Conservation (phyloP, 2,329 filamentous ascomycete species). For the Celoporthe dispersa region DNA sequence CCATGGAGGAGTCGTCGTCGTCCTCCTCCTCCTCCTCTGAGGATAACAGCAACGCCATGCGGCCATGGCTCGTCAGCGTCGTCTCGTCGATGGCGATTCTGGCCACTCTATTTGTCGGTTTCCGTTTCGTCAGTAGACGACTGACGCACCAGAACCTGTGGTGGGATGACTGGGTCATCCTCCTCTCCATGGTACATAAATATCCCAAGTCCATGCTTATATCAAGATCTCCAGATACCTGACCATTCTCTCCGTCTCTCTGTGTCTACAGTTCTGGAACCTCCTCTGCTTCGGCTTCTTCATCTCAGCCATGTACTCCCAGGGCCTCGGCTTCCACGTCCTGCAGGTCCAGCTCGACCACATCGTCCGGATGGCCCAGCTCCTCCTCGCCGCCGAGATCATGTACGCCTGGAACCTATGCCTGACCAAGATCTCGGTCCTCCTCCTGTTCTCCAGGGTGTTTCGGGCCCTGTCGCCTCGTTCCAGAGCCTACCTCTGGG, state of each 20-base stretch:
- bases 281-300: conserved; percentile 49
- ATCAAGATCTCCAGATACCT: conserved; percentile 9
- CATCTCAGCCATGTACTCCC: conserved; percentile 51
- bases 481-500: conserved; percentile 44
- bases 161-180: conserved; percentile 57
- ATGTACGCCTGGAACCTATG: conserved; percentile 53
- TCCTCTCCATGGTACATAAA: conserved; percentile 51
- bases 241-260: not conserved
- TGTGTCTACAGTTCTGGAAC: conserved; percentile 43
- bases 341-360: conserved; percentile 40
- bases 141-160: conserved; percentile 49
- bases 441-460: conserved; percentile 59
- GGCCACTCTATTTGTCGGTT: conserved; percentile 42
- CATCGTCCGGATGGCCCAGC: conserved; percentile 52
- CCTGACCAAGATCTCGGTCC: conserved; percentile 54
- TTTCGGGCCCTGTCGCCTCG: conserved; percentile 49
- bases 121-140: conserved; percentile 47
- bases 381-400: conserved; percentile 52
- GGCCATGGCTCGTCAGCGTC: conserved; percentile 48
- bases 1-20: not conserved
- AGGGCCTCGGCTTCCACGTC: conserved; percentile 53
- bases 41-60: conserved; percentile 41
- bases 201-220: not conserved
- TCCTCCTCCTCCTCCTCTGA: conserved; percentile 34
- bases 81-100: conserved; percentile 47